phyloP scores from a whole-genome alignment of 805 yeast species.

The Nakazawaea ernobii region DNA sequence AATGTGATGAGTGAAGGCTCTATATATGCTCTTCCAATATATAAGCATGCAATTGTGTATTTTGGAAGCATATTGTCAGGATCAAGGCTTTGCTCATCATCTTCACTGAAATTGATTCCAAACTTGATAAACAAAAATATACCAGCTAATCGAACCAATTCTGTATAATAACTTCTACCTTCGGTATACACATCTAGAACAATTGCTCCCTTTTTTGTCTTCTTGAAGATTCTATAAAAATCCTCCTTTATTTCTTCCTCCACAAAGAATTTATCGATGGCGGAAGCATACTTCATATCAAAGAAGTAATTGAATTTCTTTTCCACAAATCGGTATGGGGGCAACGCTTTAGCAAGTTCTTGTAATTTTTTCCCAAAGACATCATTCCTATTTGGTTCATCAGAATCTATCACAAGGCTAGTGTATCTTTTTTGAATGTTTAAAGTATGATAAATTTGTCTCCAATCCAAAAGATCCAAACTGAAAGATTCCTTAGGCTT shows the following conservation, averaged over 20 bases:
- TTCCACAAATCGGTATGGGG: conserved; percentile 2
- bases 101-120: conserved; percentile 2
- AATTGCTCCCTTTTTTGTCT: conserved; percentile 9
- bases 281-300: conserved; percentile 3
- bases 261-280: background rate
- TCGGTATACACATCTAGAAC: conserved; percentile 6
- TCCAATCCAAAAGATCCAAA: conserved; percentile 1
- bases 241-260: conserved; percentile 1
- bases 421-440: conserved; percentile 8
- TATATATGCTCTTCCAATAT: background rate
- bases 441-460: conserved; percentile 1
- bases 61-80: background rate
- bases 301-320: conserved; percentile 6
- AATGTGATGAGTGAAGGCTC: conserved; percentile 1
- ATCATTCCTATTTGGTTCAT: conserved; percentile 4
- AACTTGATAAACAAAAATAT: conserved; percentile 6
- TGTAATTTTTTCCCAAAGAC: conserved; percentile 10
- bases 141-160: conserved; percentile 4
- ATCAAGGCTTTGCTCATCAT: conserved; percentile 3
- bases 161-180: background rate
- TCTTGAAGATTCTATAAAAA: conserved; percentile 6
- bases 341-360: conserved; percentile 6
- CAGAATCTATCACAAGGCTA: background rate
- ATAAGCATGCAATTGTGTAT: conserved; percentile 2
- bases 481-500: background rate